Conservation (phyloP, 495 filamentous ascomycete genomes). For the Penicillium crystallinum region DNA sequence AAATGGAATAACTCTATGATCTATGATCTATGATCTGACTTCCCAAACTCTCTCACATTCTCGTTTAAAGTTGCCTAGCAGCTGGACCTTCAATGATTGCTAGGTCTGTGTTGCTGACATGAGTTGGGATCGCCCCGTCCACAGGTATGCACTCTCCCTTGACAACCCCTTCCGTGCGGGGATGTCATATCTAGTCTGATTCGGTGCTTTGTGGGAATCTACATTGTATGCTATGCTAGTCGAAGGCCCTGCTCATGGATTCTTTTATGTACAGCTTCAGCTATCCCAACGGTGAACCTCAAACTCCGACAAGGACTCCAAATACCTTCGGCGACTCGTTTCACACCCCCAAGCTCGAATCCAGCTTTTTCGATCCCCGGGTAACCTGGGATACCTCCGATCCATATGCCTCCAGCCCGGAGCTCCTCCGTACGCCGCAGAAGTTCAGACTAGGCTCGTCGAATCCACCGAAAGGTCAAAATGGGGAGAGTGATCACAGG, state of each 20-base stretch:
- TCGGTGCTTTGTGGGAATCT: background rate
- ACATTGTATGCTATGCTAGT: background rate
- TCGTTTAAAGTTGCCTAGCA: constrained; percentile 36
- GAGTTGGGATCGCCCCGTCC: constrained; percentile 70
- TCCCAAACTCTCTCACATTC: constrained; percentile 22
- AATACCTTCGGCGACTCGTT: constrained; percentile 58
- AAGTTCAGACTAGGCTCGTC: constrained; percentile 32
- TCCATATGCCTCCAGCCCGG: constrained; percentile 50
- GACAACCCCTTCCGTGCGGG: constrained; percentile 21
- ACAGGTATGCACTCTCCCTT: constrained; percentile 53
- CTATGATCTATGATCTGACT: background rate
- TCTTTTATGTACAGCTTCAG: constrained; percentile 58
- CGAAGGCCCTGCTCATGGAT: constrained; percentile 27
- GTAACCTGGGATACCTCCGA: constrained; percentile 51
- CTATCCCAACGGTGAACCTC: constrained; percentile 72
- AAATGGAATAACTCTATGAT: background rate
- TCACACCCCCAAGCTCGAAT: constrained; percentile 61
- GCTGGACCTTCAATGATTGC: constrained; percentile 41
- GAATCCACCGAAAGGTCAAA: constrained; percentile 16
- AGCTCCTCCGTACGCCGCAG: constrained; percentile 49
- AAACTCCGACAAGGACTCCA: constrained; percentile 71
- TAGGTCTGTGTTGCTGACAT: constrained; percentile 49
- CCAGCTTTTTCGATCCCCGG: constrained; percentile 46
- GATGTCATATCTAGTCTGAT: constrained; percentile 6
- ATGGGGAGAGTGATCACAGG: constrained; percentile 48